A percentile compares a stretch with the other conserved stretches of the same genome.
Evolutionary conservation across 352 stramenopile genomes (phyloP).

Genomic region (Pythium plurisporium): DNA sequence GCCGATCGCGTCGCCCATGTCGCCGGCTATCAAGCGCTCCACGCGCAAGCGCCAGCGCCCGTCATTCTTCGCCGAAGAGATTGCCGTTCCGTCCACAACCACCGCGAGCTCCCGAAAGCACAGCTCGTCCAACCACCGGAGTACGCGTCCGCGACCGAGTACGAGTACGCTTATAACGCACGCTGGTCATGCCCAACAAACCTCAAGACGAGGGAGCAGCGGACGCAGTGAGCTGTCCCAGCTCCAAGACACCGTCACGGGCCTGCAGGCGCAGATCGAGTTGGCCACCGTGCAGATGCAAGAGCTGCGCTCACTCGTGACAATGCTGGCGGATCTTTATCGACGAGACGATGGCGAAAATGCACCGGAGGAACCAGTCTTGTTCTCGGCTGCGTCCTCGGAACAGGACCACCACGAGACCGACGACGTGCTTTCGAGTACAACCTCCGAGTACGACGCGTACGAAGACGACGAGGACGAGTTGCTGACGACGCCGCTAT

Average conservation of each 20-base stretch:
- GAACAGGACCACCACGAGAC: slow-evolving; percentile 5
- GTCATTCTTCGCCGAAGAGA: slow-evolving; percentile 18
- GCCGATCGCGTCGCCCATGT: slow-evolving; percentile 17
- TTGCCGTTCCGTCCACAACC: background rate
- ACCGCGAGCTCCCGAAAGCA: slow-evolving; percentile 4
- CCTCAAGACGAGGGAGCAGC: background rate
- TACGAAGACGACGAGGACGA: slow-evolving; percentile 8
- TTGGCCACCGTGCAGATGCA: slow-evolving; percentile 18
- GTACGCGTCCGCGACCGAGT: background rate
- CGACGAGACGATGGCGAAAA: background rate
- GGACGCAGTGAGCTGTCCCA: slow-evolving; percentile 15
- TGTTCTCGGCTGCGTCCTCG: slow-evolving; percentile 4
- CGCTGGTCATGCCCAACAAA: background rate
- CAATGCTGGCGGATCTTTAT: slow-evolving; percentile 13
- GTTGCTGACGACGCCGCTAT: slow-evolving; percentile 10
- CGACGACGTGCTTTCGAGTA: slow-evolving; percentile 2
- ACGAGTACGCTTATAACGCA: background rate
- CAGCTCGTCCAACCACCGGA: background rate
- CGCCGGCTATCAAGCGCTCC: slow-evolving; percentile 17
- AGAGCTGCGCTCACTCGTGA: slow-evolving; percentile 15
- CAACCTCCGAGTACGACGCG: slow-evolving; percentile 5
- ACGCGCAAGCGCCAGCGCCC: slow-evolving; percentile 23
- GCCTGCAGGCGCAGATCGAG: slow-evolving; percentile 14
- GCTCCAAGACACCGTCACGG: slow-evolving; percentile 16
- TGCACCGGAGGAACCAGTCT: background rate